Percentiles rank a stretch among this genome's conserved stretches.
These are phyloP conservation scores for Ambispora gerdemannii DNA, from an alignment of 192 early-diverging fungal species.

Conservation along the genomic window DNA sequence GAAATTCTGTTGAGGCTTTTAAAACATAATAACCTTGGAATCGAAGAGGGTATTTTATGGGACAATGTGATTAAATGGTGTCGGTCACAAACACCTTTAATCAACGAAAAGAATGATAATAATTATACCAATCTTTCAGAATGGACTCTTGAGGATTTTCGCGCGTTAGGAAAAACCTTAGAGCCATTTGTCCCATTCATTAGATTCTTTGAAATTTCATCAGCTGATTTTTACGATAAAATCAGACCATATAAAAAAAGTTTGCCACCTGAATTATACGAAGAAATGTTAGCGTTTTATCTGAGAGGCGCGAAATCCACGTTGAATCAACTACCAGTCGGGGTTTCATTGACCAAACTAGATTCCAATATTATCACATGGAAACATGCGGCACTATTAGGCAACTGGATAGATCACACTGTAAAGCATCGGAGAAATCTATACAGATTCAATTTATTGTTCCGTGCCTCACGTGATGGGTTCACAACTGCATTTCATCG, in stretches of 20 bases:
- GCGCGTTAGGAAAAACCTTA: conserved; percentile 9
- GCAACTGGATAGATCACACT: conserved; percentile 21
- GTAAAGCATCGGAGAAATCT: not conserved
- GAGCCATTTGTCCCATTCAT: conserved; percentile 11
- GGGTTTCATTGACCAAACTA: not conserved
- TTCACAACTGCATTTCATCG: conserved; percentile 5
- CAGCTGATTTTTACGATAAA: conserved; percentile 15
- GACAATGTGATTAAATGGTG: conserved; percentile 15
- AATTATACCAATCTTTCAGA: not conserved
- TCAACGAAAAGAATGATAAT: not conserved
- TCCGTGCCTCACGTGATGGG: conserved; percentile 15
- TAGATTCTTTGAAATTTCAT: conserved; percentile 12
- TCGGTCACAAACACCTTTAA: not conserved
- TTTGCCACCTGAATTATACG: conserved; percentile 2
- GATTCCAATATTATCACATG: conserved; percentile 18
- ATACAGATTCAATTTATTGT: conserved; percentile 6
- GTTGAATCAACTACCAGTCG: not conserved
- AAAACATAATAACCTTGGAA: conserved; percentile 2
- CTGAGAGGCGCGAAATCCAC: not conserved
- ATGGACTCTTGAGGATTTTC: not conserved
- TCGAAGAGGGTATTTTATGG: conserved; percentile 16
- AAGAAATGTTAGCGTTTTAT: conserved; percentile 10
- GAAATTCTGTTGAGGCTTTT: not conserved
- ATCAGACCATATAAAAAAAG: conserved; percentile 19
- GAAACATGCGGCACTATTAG: conserved; percentile 13